Percentiles rank a stretch among this genome's conserved stretches.
Conservation (phyloP, 306 rosid species). For the Parietaria judaica region DNA sequence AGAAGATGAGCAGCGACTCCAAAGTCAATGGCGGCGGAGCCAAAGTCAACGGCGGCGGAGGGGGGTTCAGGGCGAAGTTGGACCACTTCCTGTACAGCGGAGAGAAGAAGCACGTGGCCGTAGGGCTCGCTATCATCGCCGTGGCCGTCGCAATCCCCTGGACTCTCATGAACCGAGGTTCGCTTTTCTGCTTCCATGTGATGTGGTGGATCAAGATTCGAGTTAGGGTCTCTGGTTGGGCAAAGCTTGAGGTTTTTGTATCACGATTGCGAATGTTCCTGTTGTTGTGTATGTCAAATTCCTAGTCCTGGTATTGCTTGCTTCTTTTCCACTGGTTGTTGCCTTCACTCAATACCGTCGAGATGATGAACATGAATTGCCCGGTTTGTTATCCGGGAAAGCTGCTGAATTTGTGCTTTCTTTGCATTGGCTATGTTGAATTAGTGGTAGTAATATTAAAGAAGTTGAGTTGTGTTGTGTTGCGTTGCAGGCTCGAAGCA, state of each 20-base stretch:
- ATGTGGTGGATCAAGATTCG: too few relatives aligned
- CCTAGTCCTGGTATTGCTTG: too few relatives aligned
- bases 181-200: not conserved
- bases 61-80: constrained; percentile 49
- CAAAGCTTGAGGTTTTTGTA: too few relatives aligned
- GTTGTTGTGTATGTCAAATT: too few relatives aligned
- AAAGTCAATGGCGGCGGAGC: constrained; percentile 24
- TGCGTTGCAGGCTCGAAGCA: constrained; percentile 61
- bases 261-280: too few relatives aligned
- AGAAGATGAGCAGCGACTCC: constrained; percentile 19
- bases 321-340: too few relatives aligned
- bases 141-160: constrained; percentile 61
- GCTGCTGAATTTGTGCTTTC: too few relatives aligned
- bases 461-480: constrained; percentile 16
- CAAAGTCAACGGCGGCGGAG: constrained; percentile 12
- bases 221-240: too few relatives aligned
- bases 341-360: too few relatives aligned
- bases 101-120: constrained; percentile 72
- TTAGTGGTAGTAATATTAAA: not conserved
- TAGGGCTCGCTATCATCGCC: constrained; percentile 60
- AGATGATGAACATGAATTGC: too few relatives aligned
- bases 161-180: constrained; percentile 67
- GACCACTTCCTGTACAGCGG: constrained; percentile 72
- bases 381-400: too few relatives aligned
- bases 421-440: too few relatives aligned